Conservation (phyloP, 2,329 filamentous ascomycete species). For the Talaromyces rugulosus region DNA sequence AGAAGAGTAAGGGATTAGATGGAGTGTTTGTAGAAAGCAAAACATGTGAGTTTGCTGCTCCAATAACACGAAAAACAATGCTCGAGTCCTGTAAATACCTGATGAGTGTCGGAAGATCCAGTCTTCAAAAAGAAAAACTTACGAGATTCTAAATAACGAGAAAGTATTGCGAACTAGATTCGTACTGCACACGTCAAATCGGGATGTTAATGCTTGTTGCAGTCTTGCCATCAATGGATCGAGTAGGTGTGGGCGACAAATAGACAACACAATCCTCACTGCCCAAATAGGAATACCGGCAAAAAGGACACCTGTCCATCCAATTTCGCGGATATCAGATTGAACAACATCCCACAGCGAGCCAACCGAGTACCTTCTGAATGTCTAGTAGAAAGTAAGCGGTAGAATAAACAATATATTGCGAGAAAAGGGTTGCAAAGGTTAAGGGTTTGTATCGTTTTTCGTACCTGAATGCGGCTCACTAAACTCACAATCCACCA, state of each 20-base stretch:
- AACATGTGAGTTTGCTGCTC: constrained; percentile 39
- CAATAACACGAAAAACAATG: constrained; percentile 32
- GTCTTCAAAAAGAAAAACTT: not conserved
- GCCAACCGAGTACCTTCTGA: constrained; percentile 32
- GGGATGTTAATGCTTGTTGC: constrained; percentile 18
- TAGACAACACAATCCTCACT: constrained; percentile 32
- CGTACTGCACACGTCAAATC: constrained; percentile 14
- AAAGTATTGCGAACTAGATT: constrained; percentile 6
- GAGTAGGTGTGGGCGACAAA: constrained; percentile 35
- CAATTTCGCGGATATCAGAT: constrained; percentile 31
- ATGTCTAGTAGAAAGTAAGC: constrained; percentile 26
- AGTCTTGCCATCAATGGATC: constrained; percentile 29
- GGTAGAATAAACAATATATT: too few species aligned
- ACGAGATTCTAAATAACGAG: constrained; percentile 6
- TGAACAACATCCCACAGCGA: constrained; percentile 34
- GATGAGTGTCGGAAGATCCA: constrained; percentile 13
- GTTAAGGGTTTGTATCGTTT: not conserved
- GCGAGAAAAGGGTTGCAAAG: not conserved
- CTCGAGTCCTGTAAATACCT: constrained; percentile 26
- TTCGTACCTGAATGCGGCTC: constrained; percentile 34
- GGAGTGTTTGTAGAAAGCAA: constrained; percentile 39
- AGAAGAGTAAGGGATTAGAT: constrained; percentile 31
- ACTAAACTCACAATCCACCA: constrained; percentile 40
- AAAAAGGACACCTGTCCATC: constrained; percentile 35
- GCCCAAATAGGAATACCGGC: constrained; percentile 39